Base-by-base conservation (phyloP, 257 asterid genomes). In the Fraxinus cuspidata region DNA sequence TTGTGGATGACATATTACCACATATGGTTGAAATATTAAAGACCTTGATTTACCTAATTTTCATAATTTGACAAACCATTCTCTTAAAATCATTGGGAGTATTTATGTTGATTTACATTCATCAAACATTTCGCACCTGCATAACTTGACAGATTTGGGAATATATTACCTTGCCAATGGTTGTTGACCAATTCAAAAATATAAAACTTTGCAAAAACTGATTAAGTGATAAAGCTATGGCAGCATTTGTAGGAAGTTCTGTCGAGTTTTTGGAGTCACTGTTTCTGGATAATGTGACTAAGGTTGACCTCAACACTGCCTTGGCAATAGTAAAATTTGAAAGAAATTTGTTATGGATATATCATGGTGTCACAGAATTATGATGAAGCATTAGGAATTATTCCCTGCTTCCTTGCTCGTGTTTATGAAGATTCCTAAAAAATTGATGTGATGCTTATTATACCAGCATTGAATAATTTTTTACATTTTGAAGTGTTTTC, bases 181-280 rank as follows among this genome's bases (percentile, higher is more conserved):
- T 71, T 94, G 98, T 78, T 80, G 82, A 88, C 82, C 81, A 29
- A 85, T 92, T 79, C 89, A 75, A 77, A 85, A 83, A 29, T 29
- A 85, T 94, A 76, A 88, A 77, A 82, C 81, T 92, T 75, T 77
- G 85, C 51, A 86, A 92, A 81, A 89, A 85, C 74, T 75, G 78
- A 73, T 92, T 94, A 91, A 94, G 97, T 28, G 98, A 93, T 78
- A 97, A 92, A 78, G 92, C 90, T 47, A 47, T 93, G 77, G 96
- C 98, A 13, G 92, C 97, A 71, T 90, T 84, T 85, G 68, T 92
- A 72, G 98, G 90, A 90, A 83, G 84, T 83, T 89, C 95, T 64
- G 97, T 97, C 72, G 84, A 73, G 79, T 87, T 81, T 66, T 65
- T 94, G 90, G 31, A 77, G 69, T 92, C 90, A 74, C 96, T 94